Base-by-base conservation (phyloP, 179 eudicot species). In the Silene noctiflora region DNA sequence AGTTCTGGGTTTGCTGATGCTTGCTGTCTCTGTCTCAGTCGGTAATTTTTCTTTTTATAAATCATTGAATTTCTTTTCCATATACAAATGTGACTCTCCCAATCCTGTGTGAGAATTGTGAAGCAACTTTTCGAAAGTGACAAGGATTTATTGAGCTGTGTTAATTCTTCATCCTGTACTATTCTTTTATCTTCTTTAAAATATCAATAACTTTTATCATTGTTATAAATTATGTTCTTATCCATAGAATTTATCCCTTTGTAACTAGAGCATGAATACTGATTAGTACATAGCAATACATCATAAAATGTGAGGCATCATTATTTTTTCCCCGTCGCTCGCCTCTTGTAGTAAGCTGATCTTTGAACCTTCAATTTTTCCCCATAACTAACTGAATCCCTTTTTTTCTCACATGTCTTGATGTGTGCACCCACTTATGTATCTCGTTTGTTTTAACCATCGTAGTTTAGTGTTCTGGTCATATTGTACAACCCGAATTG, bases 1-100 rank as follows among this genome's bases (percentile, higher is more conserved):
- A 69, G 81, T 93, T 68, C 80, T 95, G 80, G 97, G 92, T 67
- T 67, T 91, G 35, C 87, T 95, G 76, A 88, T 91, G 93, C 93
- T 95, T 83, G 58, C 85, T 16, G 94, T 93, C 48, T 95, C 99
- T 82, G 55, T 75, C 80, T 85, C 85, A 84, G 97, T 90, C 70
- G 97, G 99, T 95, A 87, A 87, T 65, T 60, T 46, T 51, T 42
- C 48, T 46, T 56, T 63, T 48, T 24, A 25, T 61, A 6, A 25
- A 16, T 51, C 60, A 5, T 63, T 44, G 29, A 62, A 16, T 69
- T 42, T 44, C 58, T 35, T 21, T 20, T 68, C 48, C 22, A 12
- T 70, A 4, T 14, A 51, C 42, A 14, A 13, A 25, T 17, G 42
- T n/a, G 42, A 71, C 42, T 53, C 20, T 25, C 13, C 19, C 19